Evolutionary conservation across 805 yeast genomes (phyloP).

Genomic region (Isabelozyma pseudorhagii): DNA sequence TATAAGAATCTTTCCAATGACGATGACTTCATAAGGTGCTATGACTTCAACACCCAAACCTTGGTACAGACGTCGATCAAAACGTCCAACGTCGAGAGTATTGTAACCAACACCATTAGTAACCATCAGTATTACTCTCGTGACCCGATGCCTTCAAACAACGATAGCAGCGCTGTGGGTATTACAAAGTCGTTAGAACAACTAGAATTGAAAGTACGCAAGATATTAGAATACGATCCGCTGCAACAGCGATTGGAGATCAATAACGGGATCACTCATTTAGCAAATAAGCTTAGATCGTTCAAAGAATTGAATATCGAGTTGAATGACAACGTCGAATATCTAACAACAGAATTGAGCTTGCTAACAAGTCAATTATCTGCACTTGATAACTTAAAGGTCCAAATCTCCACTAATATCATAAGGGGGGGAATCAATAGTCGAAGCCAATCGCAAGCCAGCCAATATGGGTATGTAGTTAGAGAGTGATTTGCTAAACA

Average conservation of each 20-base stretch:
- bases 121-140: conserved; percentile 22
- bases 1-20: not conserved
- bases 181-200: conserved; percentile 13
- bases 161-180: not conserved
- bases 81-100: conserved; percentile 15
- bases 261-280: conserved; percentile 21
- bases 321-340: conserved; percentile 8
- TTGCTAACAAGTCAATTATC: conserved; percentile 28
- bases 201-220: conserved; percentile 17
- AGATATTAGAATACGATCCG: conserved; percentile 17
- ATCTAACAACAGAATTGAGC: conserved; percentile 24
- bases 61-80: not conserved
- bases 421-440: conserved; percentile 3
- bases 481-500: not conserved
- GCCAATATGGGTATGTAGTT: not conserved
- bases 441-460: not conserved
- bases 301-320: conserved; percentile 7
- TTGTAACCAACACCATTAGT: conserved; percentile 28
- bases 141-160: not conserved
- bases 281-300: conserved; percentile 20
- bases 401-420: conserved; percentile 11
- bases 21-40: not conserved
- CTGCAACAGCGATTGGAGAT: conserved; percentile 12
- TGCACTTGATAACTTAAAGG: conserved; percentile 17
- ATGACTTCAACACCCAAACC: not conserved